phyloP scores from a whole-genome alignment of 768 basidiomycete genomes.

The Leccinum uliginosum region DNA sequence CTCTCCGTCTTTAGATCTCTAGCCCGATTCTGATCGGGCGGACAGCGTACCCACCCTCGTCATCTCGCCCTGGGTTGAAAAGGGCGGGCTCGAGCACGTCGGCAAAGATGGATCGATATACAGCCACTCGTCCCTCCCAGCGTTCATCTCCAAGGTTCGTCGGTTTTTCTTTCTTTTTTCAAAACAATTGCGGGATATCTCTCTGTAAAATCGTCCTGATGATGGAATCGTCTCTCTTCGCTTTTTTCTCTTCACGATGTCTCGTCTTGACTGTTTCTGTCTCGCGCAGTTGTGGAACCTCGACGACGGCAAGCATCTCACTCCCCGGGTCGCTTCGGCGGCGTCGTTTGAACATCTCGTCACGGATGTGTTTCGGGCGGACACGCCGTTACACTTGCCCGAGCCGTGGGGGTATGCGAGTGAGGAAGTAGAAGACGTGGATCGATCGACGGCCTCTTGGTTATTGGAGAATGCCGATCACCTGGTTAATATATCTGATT shows the following conservation, averaged over 20 bases:
- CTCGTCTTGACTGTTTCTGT: neutral
- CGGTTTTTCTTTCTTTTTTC: neutral
- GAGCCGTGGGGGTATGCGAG: slow-evolving; percentile 18
- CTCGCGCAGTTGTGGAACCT: slow-evolving; percentile 22
- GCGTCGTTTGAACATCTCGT: slow-evolving; percentile 24
- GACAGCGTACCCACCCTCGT: slow-evolving; percentile 19
- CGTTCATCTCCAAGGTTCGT: slow-evolving; percentile 19
- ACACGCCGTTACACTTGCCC: slow-evolving; percentile 13
- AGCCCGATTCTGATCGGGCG: neutral
- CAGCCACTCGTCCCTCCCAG: slow-evolving; percentile 22
- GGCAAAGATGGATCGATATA: slow-evolving; percentile 9
- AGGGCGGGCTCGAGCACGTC: slow-evolving; percentile 15
- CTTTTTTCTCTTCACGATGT: neutral
- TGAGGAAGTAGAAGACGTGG: neutral
- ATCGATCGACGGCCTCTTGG: neutral
- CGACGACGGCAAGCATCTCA: slow-evolving; percentile 19
- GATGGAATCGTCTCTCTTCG: neutral
- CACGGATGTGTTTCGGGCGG: slow-evolving; percentile 18
- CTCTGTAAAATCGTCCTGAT: neutral
- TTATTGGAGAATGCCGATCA: neutral
- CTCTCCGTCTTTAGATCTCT: neutral
- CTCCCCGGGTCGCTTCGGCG: slow-evolving; percentile 17
- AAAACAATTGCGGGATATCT: neutral
- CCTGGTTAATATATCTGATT: neutral
- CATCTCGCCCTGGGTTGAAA: slow-evolving; percentile 23